These are phyloP conservation scores for Priceomyces medius DNA, from an alignment of 805 yeast species.

Conservation along the genomic window DNA sequence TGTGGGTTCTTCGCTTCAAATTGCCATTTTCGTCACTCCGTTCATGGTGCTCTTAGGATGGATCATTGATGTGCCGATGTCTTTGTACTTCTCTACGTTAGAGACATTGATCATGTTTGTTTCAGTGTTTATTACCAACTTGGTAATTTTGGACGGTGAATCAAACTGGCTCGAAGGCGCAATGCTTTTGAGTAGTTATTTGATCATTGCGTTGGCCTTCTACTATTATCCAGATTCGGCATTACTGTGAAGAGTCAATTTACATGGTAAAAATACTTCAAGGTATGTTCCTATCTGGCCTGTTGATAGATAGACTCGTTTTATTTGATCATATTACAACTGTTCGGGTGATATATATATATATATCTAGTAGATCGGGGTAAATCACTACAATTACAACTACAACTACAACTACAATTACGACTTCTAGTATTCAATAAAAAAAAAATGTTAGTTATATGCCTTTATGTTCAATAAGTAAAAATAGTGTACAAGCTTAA, in stretches of 20 bases:
- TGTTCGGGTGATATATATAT: too few species aligned
- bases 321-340: too few species aligned
- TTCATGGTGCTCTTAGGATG: conserved; percentile 94
- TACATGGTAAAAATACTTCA: too few species aligned
- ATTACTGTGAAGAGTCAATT: neutral
- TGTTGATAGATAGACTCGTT: too few species aligned
- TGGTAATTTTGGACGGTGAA: conserved; percentile 88
- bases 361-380: too few species aligned
- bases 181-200: conserved; percentile 82
- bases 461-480: too few species aligned
- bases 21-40: conserved; percentile 93
- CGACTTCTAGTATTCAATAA: too few species aligned
- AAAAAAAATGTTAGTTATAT: too few species aligned
- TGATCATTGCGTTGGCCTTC: conserved; percentile 86
- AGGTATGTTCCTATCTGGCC: too few species aligned
- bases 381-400: too few species aligned
- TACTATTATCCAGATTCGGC: conserved; percentile 72
- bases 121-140: conserved; percentile 83
- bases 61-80: conserved; percentile 88
- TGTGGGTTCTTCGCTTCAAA: conserved; percentile 92
- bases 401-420: too few species aligned
- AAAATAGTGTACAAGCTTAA: too few species aligned
- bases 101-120: conserved; percentile 92
- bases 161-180: conserved; percentile 97
- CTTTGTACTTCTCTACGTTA: conserved; percentile 84